These are phyloP conservation scores for Lepidium africanum DNA, from an alignment of 345 rosid species.

Conservation along the genomic window DNA sequence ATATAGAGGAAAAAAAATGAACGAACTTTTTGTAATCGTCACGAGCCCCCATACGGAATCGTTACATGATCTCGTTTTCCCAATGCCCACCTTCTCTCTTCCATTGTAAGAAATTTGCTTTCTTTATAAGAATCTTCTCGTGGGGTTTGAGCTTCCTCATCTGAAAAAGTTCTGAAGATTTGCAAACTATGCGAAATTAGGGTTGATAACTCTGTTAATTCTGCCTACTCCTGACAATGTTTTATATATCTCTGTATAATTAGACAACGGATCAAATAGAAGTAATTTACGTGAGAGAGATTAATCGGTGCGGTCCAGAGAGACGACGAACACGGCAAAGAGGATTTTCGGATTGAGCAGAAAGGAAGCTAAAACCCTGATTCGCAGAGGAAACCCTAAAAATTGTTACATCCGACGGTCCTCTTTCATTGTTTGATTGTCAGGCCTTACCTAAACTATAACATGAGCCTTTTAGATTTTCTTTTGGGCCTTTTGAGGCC, in stretches of 20 bases:
- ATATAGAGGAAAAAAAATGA: background rate
- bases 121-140: conserved; percentile 72
- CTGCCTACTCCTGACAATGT: no score
- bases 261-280: background rate
- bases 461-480: background rate
- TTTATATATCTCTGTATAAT: background rate
- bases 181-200: background rate
- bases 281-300: background rate
- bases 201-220: background rate
- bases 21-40: conserved; percentile 91
- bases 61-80: conserved; percentile 52
- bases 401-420: background rate
- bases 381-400: conserved; percentile 8
- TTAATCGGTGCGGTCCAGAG: background rate
- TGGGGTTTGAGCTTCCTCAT: conserved; percentile 70
- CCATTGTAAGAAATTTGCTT: conserved; percentile 71
- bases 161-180: background rate
- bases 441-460: background rate
- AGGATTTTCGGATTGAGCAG: background rate
- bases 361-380: background rate
- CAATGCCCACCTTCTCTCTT: conserved; percentile 77
- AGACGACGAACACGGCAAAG: background rate
- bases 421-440: background rate
- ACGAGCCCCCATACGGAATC: conserved; percentile 62
- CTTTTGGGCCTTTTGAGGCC: background rate